Conservation (phyloP, 2,329 filamentous ascomycete genomes). For the Aspergillus sergii region DNA sequence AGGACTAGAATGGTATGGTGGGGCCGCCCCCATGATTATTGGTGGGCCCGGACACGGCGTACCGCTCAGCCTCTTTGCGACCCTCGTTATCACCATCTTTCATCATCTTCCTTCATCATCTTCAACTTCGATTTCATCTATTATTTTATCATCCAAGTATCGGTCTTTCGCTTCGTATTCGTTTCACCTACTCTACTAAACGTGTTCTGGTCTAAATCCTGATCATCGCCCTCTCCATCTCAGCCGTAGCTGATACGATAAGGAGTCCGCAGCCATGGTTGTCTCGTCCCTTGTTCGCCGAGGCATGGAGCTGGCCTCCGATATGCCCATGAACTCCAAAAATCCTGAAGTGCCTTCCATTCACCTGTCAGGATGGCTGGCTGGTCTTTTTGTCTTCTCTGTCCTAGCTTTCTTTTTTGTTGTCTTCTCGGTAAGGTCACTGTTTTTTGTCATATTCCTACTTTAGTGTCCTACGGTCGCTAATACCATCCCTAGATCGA, state of each 20-base stretch:
- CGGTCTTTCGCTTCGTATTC: slow-evolving; percentile 4
- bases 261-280: slow-evolving; percentile 26
- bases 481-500: slow-evolving; percentile 35
- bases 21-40: background rate
- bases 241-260: background rate
- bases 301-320: slow-evolving; percentile 35
- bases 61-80: slow-evolving; percentile 14
- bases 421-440: slow-evolving; percentile 31
- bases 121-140: background rate
- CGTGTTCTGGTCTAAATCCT: background rate
- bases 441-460: background rate
- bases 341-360: slow-evolving; percentile 11
- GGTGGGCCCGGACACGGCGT: background rate
- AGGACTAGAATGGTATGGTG: background rate
- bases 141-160: slow-evolving; percentile 8
- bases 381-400: slow-evolving; percentile 33
- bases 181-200: background rate
- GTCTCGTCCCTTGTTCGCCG: slow-evolving; percentile 38
- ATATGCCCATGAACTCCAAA: slow-evolving; percentile 6
- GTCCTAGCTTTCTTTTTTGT: slow-evolving; percentile 25
- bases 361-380: slow-evolving; percentile 28
- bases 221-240: background rate
- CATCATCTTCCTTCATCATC: slow-evolving; percentile 5
- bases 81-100: background rate
- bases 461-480: background rate